phyloP scores from a whole-genome alignment of 495 filamentous ascomycete genomes.

The Neurospora sublineolata region DNA sequence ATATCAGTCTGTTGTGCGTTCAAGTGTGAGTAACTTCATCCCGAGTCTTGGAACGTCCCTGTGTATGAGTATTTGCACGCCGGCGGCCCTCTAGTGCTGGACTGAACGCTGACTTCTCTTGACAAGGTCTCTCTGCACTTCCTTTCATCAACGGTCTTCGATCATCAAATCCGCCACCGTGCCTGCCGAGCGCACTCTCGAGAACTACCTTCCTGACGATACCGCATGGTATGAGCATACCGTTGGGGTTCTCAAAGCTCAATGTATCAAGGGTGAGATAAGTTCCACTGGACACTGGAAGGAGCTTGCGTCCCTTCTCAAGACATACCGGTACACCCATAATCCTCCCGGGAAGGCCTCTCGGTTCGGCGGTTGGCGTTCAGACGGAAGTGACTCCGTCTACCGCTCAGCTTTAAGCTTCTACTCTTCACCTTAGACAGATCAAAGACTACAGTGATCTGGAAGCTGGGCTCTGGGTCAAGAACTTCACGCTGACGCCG shows the following conservation, averaged over 20 bases:
- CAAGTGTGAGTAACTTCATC: not conserved
- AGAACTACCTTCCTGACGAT: not conserved
- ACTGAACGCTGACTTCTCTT: not conserved
- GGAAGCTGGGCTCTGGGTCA: not conserved
- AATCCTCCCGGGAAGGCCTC: not conserved
- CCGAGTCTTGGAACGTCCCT: not conserved
- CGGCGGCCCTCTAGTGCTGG: not conserved
- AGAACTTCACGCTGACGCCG: not conserved
- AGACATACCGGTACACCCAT: not conserved
- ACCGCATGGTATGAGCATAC: not conserved
- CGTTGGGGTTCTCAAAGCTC: not conserved
- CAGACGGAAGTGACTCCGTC: not conserved
- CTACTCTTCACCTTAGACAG: not conserved
- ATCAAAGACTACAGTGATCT: not conserved
- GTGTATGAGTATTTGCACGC: not conserved
- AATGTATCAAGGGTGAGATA: not conserved
- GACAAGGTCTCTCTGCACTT: not conserved
- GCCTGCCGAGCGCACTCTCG: not conserved
- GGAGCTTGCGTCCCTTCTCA: not conserved
- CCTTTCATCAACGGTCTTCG: too few species aligned
- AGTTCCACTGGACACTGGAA: not conserved
- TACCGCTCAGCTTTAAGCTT: not conserved
- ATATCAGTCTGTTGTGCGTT: fast-evolving
- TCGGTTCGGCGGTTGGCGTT: not conserved
- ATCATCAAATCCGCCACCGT: too few species aligned